Evolutionary conservation across 2,329 filamentous ascomycete genomes (phyloP).

Genomic region (Microcyclosporella mali): DNA sequence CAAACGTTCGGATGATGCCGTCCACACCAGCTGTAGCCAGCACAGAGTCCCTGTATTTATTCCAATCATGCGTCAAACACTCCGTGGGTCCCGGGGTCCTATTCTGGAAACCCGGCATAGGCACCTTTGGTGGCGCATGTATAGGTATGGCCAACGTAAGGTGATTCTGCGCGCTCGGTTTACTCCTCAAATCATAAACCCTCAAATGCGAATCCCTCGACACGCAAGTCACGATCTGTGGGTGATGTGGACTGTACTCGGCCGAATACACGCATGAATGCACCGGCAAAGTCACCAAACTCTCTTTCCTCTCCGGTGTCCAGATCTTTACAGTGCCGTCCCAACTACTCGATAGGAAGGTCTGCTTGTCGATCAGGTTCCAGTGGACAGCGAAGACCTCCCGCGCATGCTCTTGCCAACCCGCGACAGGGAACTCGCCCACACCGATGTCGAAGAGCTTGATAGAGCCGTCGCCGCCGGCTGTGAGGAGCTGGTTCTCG

Average conservation of each 20-base stretch:
- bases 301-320: conserved; percentile 63
- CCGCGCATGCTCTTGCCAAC: conserved; percentile 86
- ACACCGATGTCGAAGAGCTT: conserved; percentile 87
- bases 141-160: conserved; percentile 77
- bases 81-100: conserved; percentile 60
- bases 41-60: conserved; percentile 85
- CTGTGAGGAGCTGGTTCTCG: conserved; percentile 85
- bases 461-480: conserved; percentile 86
- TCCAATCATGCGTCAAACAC: conserved; percentile 95
- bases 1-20: conserved; percentile 78
- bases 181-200: conserved; percentile 85
- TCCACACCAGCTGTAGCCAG: conserved; percentile 89
- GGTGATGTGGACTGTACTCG: conserved; percentile 83
- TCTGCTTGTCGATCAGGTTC: conserved; percentile 87
- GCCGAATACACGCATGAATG: conserved; percentile 92
- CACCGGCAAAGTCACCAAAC: conserved; percentile 78
- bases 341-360: conserved; percentile 88
- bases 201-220: conserved; percentile 84
- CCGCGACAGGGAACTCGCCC: conserved; percentile 78
- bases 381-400: conserved; percentile 91
- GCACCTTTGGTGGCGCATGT: conserved; percentile 58
- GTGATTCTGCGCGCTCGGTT: conserved; percentile 80
- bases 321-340: conserved; percentile 95
- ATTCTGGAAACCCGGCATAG: conserved; percentile 39
- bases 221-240: conserved; percentile 77